phyloP scores from a whole-genome alignment of 306 rosid species.

The Acacia acuminata region DNA sequence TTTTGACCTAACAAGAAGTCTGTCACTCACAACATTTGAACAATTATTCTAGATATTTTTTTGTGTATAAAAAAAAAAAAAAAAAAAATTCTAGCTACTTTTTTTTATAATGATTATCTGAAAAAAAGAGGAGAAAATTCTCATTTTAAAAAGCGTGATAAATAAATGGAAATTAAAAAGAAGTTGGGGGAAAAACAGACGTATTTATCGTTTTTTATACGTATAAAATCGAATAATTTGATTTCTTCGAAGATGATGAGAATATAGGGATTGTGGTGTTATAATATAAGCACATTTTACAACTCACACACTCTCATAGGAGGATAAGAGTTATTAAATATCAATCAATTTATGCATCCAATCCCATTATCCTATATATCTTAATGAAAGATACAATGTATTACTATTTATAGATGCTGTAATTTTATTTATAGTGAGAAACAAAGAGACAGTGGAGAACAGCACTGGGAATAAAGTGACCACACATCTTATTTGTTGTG shows the following conservation, averaged over 20 bases:
- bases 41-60: too few species aligned
- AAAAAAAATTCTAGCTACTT: too few species aligned
- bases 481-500: neutral
- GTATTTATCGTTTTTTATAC: neutral
- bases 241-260: neutral
- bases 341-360: neutral
- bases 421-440: neutral
- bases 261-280: neutral
- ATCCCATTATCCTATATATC: neutral
- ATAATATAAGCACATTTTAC: neutral
- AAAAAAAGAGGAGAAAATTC: too few species aligned
- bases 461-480: neutral
- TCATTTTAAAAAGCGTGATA: too few species aligned
- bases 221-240: neutral
- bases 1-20: neutral
- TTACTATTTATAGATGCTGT: neutral
- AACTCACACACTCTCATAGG: neutral
- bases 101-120: too few species aligned
- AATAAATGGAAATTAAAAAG: neutral
- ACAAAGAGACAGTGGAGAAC: neutral
- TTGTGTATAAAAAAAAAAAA: too few species aligned
- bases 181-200: neutral
- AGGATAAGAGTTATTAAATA: neutral
- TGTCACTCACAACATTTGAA: neutral
- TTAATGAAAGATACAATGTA: neutral